phyloP scores from a whole-genome alignment of 2,329 filamentous ascomycete species.

The Fonsecaea monophora region DNA sequence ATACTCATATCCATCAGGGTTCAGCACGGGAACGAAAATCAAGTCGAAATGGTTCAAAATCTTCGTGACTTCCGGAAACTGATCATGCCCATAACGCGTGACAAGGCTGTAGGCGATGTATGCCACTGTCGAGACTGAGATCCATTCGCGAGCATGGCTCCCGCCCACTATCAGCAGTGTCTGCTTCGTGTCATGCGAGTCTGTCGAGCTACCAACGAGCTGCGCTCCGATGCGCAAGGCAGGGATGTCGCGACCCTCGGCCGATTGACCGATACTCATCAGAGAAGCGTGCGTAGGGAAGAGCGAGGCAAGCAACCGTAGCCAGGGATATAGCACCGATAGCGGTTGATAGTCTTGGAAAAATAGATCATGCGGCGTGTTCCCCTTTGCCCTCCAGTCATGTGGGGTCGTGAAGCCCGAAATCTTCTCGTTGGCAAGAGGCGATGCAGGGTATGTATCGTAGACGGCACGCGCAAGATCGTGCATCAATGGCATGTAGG shows the following conservation, averaged over 20 bases:
- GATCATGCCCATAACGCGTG: constrained; percentile 73
- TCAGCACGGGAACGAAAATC: constrained; percentile 84
- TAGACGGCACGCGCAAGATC: constrained; percentile 79
- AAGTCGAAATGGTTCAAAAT: constrained; percentile 86
- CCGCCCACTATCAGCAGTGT: constrained; percentile 84
- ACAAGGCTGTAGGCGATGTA: constrained; percentile 90
- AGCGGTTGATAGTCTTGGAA: constrained; percentile 92
- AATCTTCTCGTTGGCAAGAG: constrained; percentile 39
- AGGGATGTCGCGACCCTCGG: constrained; percentile 84
- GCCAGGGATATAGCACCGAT: constrained; percentile 86
- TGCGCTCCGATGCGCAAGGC: constrained; percentile 76
- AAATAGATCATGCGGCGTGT: constrained; percentile 68
- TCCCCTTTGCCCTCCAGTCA: constrained; percentile 48
- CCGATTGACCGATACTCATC: constrained; percentile 80
- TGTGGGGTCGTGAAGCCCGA: constrained; percentile 41
- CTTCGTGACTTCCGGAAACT: constrained; percentile 71
- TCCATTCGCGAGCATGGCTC: constrained; percentile 95
- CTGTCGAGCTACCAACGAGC: constrained; percentile 47
- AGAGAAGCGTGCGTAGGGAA: constrained; percentile 80
- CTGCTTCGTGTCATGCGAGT: constrained; percentile 60
- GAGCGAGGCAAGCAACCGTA: constrained; percentile 86
- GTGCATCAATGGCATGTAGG: constrained; percentile 77
- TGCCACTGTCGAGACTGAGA: constrained; percentile 87
- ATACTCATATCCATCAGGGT: constrained; percentile 94
- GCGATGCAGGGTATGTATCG: constrained; percentile 68